A percentile compares a stretch with the other conserved stretches of the same genome.
phyloP scores from a whole-genome alignment of 2,329 filamentous ascomycete genomes.

The Cladophialophora bantiana region DNA sequence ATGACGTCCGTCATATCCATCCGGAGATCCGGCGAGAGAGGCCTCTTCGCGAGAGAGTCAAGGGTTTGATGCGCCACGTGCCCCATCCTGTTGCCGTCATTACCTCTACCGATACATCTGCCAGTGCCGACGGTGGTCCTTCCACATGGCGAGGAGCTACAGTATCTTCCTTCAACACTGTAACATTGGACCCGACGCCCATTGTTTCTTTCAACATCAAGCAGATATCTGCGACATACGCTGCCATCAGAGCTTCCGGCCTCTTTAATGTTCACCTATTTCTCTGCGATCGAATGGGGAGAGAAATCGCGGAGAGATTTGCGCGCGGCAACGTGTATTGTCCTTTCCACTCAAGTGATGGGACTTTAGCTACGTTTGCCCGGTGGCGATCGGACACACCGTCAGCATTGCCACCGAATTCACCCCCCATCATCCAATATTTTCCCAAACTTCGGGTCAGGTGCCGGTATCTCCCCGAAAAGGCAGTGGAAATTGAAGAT shows the following conservation, averaged over 20 bases:
- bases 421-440: constrained; percentile 3
- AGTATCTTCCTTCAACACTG: constrained; percentile 68
- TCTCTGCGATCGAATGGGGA: constrained; percentile 37
- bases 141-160: constrained; percentile 59
- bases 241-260: constrained; percentile 56
- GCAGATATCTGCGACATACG: constrained; percentile 62
- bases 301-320: constrained; percentile 41
- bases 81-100: constrained; percentile 65
- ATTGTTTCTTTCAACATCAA: constrained; percentile 69
- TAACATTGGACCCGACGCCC: constrained; percentile 62
- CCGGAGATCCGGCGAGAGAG: constrained; percentile 25
- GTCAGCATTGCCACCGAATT: constrained; percentile 9
- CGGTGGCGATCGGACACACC: neutral
- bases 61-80: constrained; percentile 60
- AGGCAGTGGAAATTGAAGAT: constrained; percentile 52
- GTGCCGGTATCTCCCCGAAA: constrained; percentile 43
- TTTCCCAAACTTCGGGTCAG: constrained; percentile 35
- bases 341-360: constrained; percentile 32
- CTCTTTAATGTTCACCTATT: constrained; percentile 63
- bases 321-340: constrained; percentile 30
- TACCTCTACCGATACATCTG: constrained; percentile 49
- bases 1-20: neutral
- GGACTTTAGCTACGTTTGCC: constrained; percentile 25
- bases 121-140: constrained; percentile 40
- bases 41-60: constrained; percentile 46